A percentile compares a stretch with the other conserved stretches of the same genome.
These are phyloP conservation scores for Rhodotorula sp. DNA, from an alignment of 1,284 basidiomycete genomes.

Conservation along the genomic window DNA sequence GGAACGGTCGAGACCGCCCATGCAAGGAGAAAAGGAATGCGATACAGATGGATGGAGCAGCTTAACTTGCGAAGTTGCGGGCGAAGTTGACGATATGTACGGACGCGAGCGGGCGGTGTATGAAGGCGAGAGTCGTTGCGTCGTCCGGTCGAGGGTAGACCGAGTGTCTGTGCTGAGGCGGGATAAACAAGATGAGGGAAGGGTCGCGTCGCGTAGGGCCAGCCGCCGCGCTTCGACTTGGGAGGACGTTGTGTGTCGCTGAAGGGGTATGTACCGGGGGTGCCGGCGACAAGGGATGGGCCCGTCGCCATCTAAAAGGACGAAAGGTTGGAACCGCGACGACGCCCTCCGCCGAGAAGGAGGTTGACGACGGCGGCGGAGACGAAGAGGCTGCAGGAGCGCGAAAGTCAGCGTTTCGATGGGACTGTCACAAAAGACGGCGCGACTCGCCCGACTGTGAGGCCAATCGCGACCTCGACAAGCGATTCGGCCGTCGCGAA, in stretches of 20 bases:
- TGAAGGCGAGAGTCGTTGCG: neutral
- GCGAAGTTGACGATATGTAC: neutral
- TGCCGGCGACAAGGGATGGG: no score
- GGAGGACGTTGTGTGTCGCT: neutral
- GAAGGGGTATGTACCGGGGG: neutral
- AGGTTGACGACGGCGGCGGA: slow-evolving; percentile 25
- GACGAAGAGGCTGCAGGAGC: slow-evolving; percentile 5
- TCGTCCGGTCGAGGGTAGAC: neutral
- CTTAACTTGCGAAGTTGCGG: neutral
- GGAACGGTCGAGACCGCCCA: neutral
- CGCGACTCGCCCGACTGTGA: slow-evolving; percentile 64
- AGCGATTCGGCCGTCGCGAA: slow-evolving; percentile 54
- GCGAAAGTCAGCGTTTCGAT: neutral
- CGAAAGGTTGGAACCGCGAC: slow-evolving; percentile 39
- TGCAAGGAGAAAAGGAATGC: neutral
- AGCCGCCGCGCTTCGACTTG: neutral
- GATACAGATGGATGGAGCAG: neutral
- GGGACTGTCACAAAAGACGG: neutral
- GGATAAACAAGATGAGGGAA: neutral
- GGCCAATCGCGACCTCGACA: slow-evolving; percentile 54
- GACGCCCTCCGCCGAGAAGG: slow-evolving; percentile 37
- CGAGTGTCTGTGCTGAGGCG: slow-evolving; percentile 1
- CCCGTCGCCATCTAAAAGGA: slow-evolving; percentile 28
- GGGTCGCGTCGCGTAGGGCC: neutral
- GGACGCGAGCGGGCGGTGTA: neutral